Conservation (phyloP, 2,329 filamentous ascomycete genomes). For the Mycogone perniciosa region DNA sequence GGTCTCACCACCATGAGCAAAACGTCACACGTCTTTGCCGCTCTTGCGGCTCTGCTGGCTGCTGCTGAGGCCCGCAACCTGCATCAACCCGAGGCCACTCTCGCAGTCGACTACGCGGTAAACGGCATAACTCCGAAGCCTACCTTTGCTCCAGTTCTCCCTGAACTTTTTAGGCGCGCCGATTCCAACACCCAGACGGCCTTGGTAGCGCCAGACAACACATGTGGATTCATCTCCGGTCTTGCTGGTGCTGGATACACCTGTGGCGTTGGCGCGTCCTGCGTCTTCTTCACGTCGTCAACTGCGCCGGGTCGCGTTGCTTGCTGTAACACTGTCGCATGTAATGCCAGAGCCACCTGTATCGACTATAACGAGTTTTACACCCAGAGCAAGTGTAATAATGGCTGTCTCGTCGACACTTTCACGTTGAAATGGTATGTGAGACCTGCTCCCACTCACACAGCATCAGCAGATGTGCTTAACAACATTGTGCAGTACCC, state of each 20-base stretch:
- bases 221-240: conserved; percentile 43
- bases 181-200: conserved; percentile 22
- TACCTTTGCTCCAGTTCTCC: conserved; percentile 32
- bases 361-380: conserved; percentile 32
- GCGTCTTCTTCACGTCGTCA: conserved; percentile 34
- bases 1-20: conserved; percentile 17
- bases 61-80: conserved; percentile 26
- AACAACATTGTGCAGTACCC: conserved; percentile 27
- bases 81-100: conserved; percentile 29
- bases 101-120: conserved; percentile 24
- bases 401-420: conserved; percentile 34
- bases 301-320: conserved; percentile 31
- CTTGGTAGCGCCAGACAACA: conserved; percentile 43
- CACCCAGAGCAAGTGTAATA: conserved; percentile 32
- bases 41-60: conserved; percentile 23
- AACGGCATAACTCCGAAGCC: conserved; percentile 35
- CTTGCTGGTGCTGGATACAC: conserved; percentile 33
- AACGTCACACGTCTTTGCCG: conserved; percentile 14
- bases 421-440: conserved; percentile 41
- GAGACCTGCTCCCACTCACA: background rate
- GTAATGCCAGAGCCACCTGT: conserved; percentile 32
- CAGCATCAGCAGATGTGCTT: background rate
- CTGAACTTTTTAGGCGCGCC: conserved; percentile 24
- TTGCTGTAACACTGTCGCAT: conserved; percentile 34
- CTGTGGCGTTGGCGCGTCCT: conserved; percentile 31